Conservation (phyloP, 345 rosid species). For the Firmiana major region DNA sequence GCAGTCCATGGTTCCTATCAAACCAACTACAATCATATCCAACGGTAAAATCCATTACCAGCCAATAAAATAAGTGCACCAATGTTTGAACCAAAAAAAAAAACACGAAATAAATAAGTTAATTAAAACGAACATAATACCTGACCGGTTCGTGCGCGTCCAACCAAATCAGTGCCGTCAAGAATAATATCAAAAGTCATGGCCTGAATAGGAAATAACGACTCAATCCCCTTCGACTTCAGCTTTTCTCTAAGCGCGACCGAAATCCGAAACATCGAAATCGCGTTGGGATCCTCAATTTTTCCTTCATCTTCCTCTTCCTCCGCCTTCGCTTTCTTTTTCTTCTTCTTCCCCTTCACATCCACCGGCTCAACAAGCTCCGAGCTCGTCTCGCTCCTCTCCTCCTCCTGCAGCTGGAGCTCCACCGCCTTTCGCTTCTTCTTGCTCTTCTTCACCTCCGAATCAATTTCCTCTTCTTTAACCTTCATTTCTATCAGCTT, state of each 20-base stretch:
- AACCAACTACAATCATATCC: background rate
- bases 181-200: conserved; percentile 66
- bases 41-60: background rate
- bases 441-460: conserved; percentile 39
- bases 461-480: conserved; percentile 23
- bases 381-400: conserved; percentile 66
- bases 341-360: conserved; percentile 38
- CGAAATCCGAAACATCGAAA: conserved; percentile 71
- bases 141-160: conserved; percentile 97
- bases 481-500: conserved; percentile 32
- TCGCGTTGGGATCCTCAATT: conserved; percentile 61
- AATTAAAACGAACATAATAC: conserved; percentile 24
- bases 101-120: background rate
- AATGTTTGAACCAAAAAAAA: background rate
- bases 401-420: conserved; percentile 39
- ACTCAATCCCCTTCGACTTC: conserved; percentile 71
- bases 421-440: conserved; percentile 64
- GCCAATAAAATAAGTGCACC: background rate
- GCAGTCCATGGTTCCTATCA: background rate
- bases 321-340: conserved; percentile 44
- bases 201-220: conserved; percentile 91
- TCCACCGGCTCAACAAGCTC: conserved; percentile 58
- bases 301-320: conserved; percentile 39
- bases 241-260: conserved; percentile 56
- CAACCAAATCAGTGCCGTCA: conserved; percentile 81